These are phyloP conservation scores for Penicillium sp. DNA, from an alignment of 2,329 filamentous ascomycete species.

Conservation along the genomic window DNA sequence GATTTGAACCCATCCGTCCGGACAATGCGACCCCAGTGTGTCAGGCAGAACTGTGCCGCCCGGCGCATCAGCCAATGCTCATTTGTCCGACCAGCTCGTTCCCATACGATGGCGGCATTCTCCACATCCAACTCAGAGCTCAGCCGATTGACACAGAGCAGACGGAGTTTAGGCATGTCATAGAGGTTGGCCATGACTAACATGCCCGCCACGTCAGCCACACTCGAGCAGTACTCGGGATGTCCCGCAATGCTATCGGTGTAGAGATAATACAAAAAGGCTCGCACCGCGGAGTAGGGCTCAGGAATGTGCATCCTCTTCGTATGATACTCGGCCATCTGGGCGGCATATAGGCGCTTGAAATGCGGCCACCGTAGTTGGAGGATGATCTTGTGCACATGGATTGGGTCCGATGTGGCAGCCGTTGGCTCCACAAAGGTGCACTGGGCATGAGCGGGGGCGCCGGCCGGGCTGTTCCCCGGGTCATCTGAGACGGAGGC, in stretches of 20 bases:
- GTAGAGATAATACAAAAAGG: slow-evolving; percentile 94
- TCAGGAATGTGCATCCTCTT: slow-evolving; percentile 98
- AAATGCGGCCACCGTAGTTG: slow-evolving; percentile 97
- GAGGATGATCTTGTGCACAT: slow-evolving; percentile 91
- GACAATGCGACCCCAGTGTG: slow-evolving; percentile 91
- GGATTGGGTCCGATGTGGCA: slow-evolving; percentile 71
- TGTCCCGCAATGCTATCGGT: slow-evolving; percentile 75
- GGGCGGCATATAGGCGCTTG: slow-evolving; percentile 78
- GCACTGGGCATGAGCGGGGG: slow-evolving; percentile 24
- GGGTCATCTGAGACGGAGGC: slow-evolving; percentile 48
- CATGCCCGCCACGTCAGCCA: slow-evolving; percentile 85
- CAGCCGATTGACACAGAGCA: slow-evolving; percentile 84
- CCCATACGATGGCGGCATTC: slow-evolving; percentile 93
- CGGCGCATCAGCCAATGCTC: slow-evolving; percentile 92
- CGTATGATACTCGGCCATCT: slow-evolving; percentile 96
- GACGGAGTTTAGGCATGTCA: slow-evolving; percentile 86
- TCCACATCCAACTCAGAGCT: slow-evolving; percentile 88
- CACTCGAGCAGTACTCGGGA: slow-evolving; percentile 54
- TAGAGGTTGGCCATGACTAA: slow-evolving; percentile 98
- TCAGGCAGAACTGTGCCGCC: slow-evolving; percentile 81
- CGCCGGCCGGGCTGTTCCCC: slow-evolving; percentile 27
- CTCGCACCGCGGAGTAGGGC: slow-evolving; percentile 86
- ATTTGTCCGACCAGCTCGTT: slow-evolving; percentile 79
- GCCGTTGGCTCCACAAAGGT: slow-evolving; percentile 32
- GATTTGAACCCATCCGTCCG: slow-evolving; percentile 80